A percentile compares a stretch with the other conserved stretches of the same genome.
These are phyloP conservation scores for Globisporangium acanthophoron DNA, from an alignment of 352 stramenopile species.

Conservation along the genomic window DNA sequence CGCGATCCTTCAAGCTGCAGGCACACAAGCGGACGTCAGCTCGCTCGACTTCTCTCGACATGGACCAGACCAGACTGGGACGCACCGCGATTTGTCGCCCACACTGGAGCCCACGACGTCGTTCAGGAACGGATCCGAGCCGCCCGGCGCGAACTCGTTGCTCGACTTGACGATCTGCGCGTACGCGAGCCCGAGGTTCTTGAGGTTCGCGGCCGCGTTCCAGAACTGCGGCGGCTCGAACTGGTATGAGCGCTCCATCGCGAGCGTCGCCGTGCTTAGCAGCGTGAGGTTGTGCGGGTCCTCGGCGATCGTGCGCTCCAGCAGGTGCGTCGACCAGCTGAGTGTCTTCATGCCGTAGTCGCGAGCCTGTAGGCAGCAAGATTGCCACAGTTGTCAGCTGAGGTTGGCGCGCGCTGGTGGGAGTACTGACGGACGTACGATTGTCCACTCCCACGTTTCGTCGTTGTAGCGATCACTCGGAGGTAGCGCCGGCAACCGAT, in stretches of 20 bases:
- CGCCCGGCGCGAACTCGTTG: constrained; percentile 27
- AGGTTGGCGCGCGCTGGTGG: background rate
- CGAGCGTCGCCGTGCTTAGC: constrained; percentile 68
- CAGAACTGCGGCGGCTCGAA: constrained; percentile 67
- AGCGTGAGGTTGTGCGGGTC: constrained; percentile 58
- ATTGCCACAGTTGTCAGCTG: too few species aligned
- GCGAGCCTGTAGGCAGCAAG: constrained; percentile 28
- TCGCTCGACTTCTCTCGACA: background rate
- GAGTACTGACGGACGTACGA: constrained; percentile 32
- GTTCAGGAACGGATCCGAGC: constrained; percentile 47
- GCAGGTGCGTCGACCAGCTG: constrained; percentile 80
- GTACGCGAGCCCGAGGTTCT: constrained; percentile 93
- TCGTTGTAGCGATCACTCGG: constrained; percentile 74
- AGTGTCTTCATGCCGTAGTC: constrained; percentile 75
- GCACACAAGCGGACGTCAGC: too few species aligned
- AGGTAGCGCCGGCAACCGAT: constrained; percentile 35
- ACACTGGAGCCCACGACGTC: constrained; percentile 33
- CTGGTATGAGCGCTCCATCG: constrained; percentile 59
- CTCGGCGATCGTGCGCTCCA: constrained; percentile 80
- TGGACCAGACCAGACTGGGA: background rate
- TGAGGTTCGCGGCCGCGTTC: constrained; percentile 59
- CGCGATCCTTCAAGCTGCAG: constrained; percentile 59
- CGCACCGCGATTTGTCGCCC: constrained; percentile 29
- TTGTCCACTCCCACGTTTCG: constrained; percentile 93
- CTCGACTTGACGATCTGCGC: constrained; percentile 89